phyloP scores from a whole-genome alignment of 352 stramenopile species.

The Phytopythium mirpurense region DNA sequence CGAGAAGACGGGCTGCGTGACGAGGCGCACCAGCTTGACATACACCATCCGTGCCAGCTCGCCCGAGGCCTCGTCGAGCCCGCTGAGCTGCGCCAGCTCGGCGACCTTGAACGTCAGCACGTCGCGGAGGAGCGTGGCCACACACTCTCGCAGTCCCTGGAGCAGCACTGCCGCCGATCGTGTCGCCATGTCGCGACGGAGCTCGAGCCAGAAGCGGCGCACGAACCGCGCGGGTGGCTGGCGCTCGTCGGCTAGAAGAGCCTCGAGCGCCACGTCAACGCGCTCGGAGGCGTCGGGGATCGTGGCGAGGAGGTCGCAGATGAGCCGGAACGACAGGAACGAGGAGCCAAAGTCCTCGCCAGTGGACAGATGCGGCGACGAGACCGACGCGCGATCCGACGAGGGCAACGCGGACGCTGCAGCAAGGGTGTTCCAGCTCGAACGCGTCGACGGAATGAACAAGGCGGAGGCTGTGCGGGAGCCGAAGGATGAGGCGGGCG shows the following conservation, averaged over 20 bases:
- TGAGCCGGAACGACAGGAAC: conserved; percentile 44
- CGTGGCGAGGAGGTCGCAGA: conserved; percentile 32
- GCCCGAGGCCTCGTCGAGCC: conserved; percentile 26
- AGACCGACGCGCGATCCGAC: conserved; percentile 1
- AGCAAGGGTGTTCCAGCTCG: background rate
- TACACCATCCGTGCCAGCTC: conserved; percentile 31
- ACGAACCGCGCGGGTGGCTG: conserved; percentile 29
- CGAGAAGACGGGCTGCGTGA: conserved; percentile 33
- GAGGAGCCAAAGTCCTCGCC: conserved; percentile 17
- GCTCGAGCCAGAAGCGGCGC: conserved; percentile 44
- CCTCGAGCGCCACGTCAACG: conserved; percentile 37
- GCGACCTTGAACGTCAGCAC: conserved; percentile 27
- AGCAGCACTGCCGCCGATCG: conserved; percentile 14
- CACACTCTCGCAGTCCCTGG: conserved; percentile 21
- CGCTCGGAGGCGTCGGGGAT: conserved; percentile 24
- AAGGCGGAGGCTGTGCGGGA: conserved; percentile 1
- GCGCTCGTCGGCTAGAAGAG: conserved; percentile 37
- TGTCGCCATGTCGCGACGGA: conserved; percentile 34
- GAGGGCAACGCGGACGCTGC: background rate
- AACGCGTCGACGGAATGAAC: background rate
- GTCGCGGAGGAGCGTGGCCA: conserved; percentile 27
- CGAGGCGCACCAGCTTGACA: conserved; percentile 23
- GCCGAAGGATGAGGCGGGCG: background rate
- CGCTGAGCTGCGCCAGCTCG: conserved; percentile 43
- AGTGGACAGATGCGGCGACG: conserved; percentile 7